These are phyloP conservation scores for Xylaria sp. DNA, from an alignment of 2,329 filamentous ascomycete genomes.

Conservation along the genomic window DNA sequence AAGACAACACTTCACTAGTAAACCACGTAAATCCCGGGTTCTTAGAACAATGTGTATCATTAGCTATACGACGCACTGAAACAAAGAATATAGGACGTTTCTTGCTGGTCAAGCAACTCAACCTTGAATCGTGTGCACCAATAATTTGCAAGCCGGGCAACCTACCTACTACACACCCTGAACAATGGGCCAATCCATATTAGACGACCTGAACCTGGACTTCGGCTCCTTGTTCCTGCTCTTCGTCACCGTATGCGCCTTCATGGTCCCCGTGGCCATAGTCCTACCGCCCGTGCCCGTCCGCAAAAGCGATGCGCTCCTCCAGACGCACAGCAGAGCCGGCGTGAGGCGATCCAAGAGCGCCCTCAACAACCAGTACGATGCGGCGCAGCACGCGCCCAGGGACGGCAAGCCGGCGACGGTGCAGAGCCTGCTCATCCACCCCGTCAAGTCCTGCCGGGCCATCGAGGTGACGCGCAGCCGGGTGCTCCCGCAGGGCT, in stretches of 20 bases:
- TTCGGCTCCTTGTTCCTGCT: conserved; percentile 42
- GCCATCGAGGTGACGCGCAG: conserved; percentile 77
- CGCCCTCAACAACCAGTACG: conserved; percentile 49
- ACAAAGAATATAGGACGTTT: conserved; percentile 7
- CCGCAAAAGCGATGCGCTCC: conserved; percentile 62
- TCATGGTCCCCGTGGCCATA: conserved; percentile 63
- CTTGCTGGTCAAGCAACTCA: conserved; percentile 30
- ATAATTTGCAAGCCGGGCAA: background rate
- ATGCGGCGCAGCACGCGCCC: conserved; percentile 38
- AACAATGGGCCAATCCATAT: conserved; percentile 35
- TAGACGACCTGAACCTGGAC: conserved; percentile 42
- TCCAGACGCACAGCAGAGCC: conserved; percentile 63
- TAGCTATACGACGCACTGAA: conserved; percentile 20
- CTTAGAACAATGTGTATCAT: background rate
- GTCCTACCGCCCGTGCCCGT: conserved; percentile 65
- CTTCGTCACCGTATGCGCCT: conserved; percentile 52
- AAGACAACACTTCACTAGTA: background rate
- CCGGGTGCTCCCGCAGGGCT: conserved; percentile 72
- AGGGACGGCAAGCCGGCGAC: conserved; percentile 38
- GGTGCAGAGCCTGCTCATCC: conserved; percentile 76
- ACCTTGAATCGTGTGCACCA: background rate
- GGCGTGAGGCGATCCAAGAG: conserved; percentile 54
- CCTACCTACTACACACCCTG: background rate
- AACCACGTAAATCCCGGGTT: background rate
- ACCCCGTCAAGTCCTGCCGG: conserved; percentile 84